Evolutionary conservation across 169 alveolate species (phyloP).

Genomic region (Plasmodium blacklocki): DNA sequence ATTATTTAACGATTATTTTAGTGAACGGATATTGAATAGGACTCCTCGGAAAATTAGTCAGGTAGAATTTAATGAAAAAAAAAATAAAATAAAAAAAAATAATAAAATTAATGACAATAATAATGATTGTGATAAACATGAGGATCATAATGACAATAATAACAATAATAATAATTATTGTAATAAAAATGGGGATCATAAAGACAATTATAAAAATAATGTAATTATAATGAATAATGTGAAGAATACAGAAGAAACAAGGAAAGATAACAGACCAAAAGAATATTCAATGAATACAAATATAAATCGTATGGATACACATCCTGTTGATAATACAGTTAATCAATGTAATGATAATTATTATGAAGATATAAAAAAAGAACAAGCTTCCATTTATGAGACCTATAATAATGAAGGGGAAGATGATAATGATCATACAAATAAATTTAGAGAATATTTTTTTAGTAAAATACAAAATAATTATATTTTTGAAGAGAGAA

Average conservation of each 20-base stretch:
- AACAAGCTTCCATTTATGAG: too few species aligned
- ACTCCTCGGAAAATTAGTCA: constrained; percentile 1
- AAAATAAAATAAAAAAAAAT: neutral
- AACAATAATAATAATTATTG: neutral
- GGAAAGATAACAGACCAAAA: neutral
- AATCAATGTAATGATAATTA: too few species aligned
- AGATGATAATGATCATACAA: neutral
- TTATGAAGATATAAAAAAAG: too few species aligned
- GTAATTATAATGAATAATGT: too few species aligned
- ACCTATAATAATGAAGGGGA: neutral
- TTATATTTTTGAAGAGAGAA: constrained; percentile 31
- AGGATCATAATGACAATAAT: neutral
- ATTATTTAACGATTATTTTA: constrained; percentile 40
- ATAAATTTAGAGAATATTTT: constrained; percentile 1
- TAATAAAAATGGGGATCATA: neutral
- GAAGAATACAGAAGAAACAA: too few species aligned
- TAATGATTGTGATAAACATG: too few species aligned
- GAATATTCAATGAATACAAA: neutral
- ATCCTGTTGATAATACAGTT: too few species aligned
- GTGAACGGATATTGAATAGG: constrained; percentile 25
- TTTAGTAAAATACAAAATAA: constrained; percentile 16
- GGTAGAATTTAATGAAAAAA: neutral
- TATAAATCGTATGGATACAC: too few species aligned
- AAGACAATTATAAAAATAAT: neutral
- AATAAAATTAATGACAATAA: neutral